Conservation (phyloP, 108 stramenopile genomes). For the Cyclotella sp. region DNA sequence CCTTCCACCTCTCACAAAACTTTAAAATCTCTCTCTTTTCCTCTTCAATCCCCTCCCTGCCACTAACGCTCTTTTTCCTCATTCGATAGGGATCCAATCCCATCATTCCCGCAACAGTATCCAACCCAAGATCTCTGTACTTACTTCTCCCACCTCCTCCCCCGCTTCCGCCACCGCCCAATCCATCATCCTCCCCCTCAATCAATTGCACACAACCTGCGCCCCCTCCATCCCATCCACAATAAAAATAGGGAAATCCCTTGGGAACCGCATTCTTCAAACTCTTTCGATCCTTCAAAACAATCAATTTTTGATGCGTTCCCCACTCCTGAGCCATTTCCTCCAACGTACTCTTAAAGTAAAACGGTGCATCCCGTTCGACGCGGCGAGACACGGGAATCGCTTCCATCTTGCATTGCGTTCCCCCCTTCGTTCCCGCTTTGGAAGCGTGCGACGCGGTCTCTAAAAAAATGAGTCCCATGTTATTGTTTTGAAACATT, state of each 20-base stretch:
- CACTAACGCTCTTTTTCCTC: conserved; percentile 61
- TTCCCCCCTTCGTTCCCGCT: conserved; percentile 23
- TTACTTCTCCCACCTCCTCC: conserved; percentile 43
- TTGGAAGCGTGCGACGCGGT: conserved; percentile 62
- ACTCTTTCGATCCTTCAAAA: conserved; percentile 59
- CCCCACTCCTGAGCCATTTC: conserved; percentile 86
- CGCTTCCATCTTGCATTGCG: conserved; percentile 79
- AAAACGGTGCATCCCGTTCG: conserved; percentile 74
- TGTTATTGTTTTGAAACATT: conserved; percentile 61
- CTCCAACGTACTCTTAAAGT: conserved; percentile 66
- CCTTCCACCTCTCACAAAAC: conserved; percentile 72
- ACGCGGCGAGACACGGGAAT: conserved; percentile 61
- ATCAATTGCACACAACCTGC: conserved; percentile 75
- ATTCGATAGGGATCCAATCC: conserved; percentile 76
- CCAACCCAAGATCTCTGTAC: conserved; percentile 76
- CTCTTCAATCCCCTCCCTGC: conserved; percentile 31
- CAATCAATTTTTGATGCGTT: conserved; percentile 64
- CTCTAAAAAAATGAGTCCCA: conserved; percentile 68
- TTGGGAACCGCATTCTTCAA: conserved; percentile 69
- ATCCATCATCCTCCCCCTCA: conserved; percentile 52
- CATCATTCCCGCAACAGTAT: conserved; percentile 84
- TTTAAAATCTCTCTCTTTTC: conserved; percentile 35
- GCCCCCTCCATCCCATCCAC: conserved; percentile 63
- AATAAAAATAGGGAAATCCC: conserved; percentile 78
- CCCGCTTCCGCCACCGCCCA: conserved; percentile 13